Percentiles rank a stretch among this genome's conserved stretches.
These are phyloP conservation scores for Lithospermum erythrorhizon DNA, from an alignment of 257 asterid species.

Conservation along the genomic window DNA sequence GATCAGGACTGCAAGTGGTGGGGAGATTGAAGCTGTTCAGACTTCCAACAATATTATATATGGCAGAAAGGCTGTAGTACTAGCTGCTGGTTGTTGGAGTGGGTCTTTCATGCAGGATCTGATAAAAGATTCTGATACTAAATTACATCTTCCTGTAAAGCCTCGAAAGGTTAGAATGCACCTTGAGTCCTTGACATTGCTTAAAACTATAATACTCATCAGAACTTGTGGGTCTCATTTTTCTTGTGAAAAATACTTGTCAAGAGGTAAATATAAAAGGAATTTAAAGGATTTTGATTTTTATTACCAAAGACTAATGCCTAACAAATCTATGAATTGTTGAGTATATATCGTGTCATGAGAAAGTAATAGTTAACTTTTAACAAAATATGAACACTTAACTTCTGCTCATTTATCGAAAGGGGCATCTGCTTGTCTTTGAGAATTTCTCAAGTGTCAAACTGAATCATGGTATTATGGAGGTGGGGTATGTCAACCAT, in stretches of 20 bases:
- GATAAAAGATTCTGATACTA: conserved; percentile 32
- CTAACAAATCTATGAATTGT: too few relatives aligned
- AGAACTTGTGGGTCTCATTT: neutral
- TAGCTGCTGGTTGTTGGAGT: conserved; percentile 97
- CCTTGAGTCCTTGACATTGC: too few relatives aligned
- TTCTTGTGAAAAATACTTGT: neutral
- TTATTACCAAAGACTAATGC: neutral
- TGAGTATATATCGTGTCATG: neutral
- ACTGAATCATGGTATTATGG: conserved; percentile 97
- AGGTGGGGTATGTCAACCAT: conserved; percentile 70
- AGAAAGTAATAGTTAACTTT: neutral
- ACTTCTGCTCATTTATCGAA: conserved; percentile 8
- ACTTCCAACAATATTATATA: conserved; percentile 58
- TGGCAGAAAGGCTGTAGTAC: conserved; percentile 60
- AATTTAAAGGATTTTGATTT: too few relatives aligned
- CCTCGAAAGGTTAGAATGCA: conserved; percentile 81
- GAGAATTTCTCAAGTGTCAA: conserved; percentile 62
- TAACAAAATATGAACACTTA: neutral
- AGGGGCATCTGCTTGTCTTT: conserved; percentile 89
- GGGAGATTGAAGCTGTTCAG: conserved; percentile 69
- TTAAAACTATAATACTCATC: neutral
- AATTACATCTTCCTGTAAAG: conserved; percentile 64
- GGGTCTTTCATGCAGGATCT: conserved; percentile 67
- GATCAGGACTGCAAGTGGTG: conserved; percentile 49
- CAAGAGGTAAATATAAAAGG: neutral